phyloP scores from a whole-genome alignment of 148 eudicot genomes.

The Rhododendron ferrugineum region DNA sequence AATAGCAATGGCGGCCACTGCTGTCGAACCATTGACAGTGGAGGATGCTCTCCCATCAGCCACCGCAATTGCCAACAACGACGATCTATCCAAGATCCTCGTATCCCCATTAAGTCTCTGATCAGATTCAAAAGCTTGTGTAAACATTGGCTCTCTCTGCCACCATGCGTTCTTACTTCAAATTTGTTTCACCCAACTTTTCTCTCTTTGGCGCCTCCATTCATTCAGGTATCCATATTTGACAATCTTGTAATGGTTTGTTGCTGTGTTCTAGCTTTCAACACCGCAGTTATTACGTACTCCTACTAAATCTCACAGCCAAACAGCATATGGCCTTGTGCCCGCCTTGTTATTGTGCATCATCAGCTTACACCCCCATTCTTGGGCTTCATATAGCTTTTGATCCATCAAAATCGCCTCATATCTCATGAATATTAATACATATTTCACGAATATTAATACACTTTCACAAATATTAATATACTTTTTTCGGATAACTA shows the following conservation, averaged over 20 bases:
- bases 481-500: no score
- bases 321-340: not conserved
- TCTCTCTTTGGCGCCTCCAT: not conserved
- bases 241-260: not conserved
- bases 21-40: not conserved
- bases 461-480: no score
- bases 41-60: not conserved
- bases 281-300: not conserved
- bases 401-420: not conserved
- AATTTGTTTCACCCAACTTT: not conserved
- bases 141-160: not conserved
- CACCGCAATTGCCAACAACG: not conserved
- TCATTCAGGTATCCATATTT: not conserved
- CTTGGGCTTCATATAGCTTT: not conserved
- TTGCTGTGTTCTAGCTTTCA: not conserved
- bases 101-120: not conserved
- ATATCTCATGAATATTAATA: no score
- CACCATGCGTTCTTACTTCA: no score
- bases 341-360: not conserved
- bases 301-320: not conserved
- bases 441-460: no score
- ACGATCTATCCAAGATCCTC: not conserved
- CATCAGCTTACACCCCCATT: not conserved
- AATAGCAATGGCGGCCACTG: not conserved
- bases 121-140: not conserved